Base-by-base conservation (phyloP, 345 rosid genomes). In the Pistacia atlantica region DNA sequence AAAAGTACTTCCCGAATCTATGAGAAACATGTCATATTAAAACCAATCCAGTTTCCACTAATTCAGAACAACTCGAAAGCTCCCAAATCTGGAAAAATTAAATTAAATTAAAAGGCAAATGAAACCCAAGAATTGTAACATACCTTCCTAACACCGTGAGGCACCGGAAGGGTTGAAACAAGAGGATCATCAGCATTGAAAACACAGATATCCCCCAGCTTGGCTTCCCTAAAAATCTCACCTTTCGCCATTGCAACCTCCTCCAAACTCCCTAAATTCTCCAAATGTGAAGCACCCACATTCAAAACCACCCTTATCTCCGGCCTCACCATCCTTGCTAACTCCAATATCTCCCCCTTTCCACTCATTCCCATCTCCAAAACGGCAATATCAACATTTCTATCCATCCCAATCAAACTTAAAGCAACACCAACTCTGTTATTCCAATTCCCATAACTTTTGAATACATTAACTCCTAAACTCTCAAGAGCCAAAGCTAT, bases 281-380 rank as follows among this genome's bases (percentile, higher is more conserved):
- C 83, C 64, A 83, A 78, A 83, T 80, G 86, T 55, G 83, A 71
- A 77, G 67, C 64, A 8, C 81, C 79, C 52, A 71, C 83, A 61
- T 77, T 83, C 31, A 77, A 48, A 68, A 83, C 54, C 72, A 83
- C 75, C 58, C 77, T 75, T 58, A 77, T 37, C 11, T 45, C 16
- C 1, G 83, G 86, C 65, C 79, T 80, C 8, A 79, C 81, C 72
- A 80, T 64, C 62, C 78, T 60, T 1, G 81, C 83, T 48, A 80
- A 66, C 80, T 83, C 83, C 81, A 83, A 77, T 13, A 80, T 71
- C 79, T 83, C 70, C 71, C 83, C 81, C 68, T 78, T 83, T 45
- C 48, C 65, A 66, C 79, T 52, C 86, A 77, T 83, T 46, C 86
- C 81, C 83, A 83, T 83, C 79, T 80, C 86, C 77, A 83, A 67